Evolutionary conservation across 805 yeast genomes (phyloP), one percentile per base, ranked within the genome.

Genomic region (Hemisphaericaspora nanyangensis): DNA sequence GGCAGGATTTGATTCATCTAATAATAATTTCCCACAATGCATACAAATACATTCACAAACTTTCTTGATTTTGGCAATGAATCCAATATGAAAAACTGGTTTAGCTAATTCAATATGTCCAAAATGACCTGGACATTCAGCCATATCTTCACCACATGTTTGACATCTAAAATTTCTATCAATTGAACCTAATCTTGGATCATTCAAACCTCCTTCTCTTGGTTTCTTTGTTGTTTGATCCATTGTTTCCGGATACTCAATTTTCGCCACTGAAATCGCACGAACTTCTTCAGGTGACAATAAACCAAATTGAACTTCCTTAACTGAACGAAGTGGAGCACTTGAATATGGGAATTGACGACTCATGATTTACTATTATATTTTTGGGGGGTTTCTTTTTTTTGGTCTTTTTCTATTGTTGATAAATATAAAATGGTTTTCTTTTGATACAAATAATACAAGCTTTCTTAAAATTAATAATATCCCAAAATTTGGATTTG

Each of bases 181-280:
- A 53, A 93, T 90, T 4, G 97, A 85, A 36, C 99, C 99, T 45
- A 93, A 74, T 54, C 98, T 81, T 44, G 99, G 98, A 63, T 95
- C 99, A 60, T 90, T 91, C 46, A 93, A 72, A 44, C 99, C 99
- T 47, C 97, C 97, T 50, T 89, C 90, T 61, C 97, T 81, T 34
- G 98, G 97, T 48, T 86, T 85, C 58, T 85, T 84, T 43, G 95
- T 89, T 29, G 96, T 80, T 63, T 90, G 97, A 63, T 93, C 99
- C 96, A 93, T 93, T n/a, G 97, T 93, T 67, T 93, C 99, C 17
- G 99, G 99, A 57, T 85, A 93, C 65, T 91, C 97, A 56, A 93
- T 88, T 60, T 93, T 93, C 31, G 97, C 98, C 44, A 95, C 99
- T 46, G 96, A 87, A 50, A 93, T 90, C 35, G 98, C 97, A 65